Evolutionary conservation across 306 rosid species (phyloP).

Genomic region (Begonia fuchsioides): DNA sequence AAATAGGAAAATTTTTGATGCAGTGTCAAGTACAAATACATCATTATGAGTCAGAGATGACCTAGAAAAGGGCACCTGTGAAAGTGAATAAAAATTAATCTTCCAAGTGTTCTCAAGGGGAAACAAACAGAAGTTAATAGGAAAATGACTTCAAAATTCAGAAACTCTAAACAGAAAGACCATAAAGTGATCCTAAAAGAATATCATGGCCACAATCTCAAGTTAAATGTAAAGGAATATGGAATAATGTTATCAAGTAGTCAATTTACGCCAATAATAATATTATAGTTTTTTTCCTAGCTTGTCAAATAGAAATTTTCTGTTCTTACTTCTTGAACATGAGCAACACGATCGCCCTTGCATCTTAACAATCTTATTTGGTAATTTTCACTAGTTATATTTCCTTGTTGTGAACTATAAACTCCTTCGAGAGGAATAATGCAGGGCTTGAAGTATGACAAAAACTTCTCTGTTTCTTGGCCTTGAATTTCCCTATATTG

Average conservation of each 20-base stretch:
- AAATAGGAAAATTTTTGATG: conserved; percentile 74
- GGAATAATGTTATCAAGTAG: too few relatives aligned
- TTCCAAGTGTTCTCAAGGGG: conserved; percentile 5
- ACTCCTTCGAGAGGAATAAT: conserved; percentile 77
- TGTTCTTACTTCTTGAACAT: conserved; percentile 65
- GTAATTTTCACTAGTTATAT: conserved; percentile 40
- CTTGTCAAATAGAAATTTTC: neutral
- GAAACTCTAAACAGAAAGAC: neutral
- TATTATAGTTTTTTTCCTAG: neutral
- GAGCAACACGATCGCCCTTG: conserved; percentile 90
- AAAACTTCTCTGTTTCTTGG: conserved; percentile 66
- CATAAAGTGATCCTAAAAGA: too few relatives aligned
- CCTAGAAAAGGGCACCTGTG: conserved; percentile 72
- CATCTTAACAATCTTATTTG: conserved; percentile 54
- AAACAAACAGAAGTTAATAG: neutral
- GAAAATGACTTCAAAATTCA: neutral
- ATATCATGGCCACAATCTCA: too few relatives aligned
- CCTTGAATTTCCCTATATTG: conserved; percentile 89
- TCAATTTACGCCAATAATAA: too few relatives aligned
- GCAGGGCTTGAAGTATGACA: conserved; percentile 85
- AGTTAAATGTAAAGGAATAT: too few relatives aligned
- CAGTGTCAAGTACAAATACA: conserved; percentile 86
- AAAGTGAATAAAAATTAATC: conserved; percentile 14
- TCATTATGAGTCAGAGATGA: conserved; percentile 80
- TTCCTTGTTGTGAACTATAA: conserved; percentile 42